Evolutionary conservation across 129 eudicot genomes (phyloP), one percentile per base, ranked within the genome.

Genomic region (Ambrosia trifida): DNA sequence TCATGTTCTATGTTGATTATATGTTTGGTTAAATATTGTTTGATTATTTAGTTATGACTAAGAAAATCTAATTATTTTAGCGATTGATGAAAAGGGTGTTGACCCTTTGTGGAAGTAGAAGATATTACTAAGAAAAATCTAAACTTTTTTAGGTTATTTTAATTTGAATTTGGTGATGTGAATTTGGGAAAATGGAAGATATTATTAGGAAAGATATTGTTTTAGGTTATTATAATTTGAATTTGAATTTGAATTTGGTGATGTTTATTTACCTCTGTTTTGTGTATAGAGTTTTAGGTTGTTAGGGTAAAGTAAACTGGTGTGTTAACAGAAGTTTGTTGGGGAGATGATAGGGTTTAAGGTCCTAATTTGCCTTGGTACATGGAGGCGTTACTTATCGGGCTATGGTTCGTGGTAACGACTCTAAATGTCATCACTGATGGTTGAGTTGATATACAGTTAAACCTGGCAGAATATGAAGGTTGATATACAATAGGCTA

Each of bases 1-100:
- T 70, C 52, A 53, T 69, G 33, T 53, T 70, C 40, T 36, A 36
- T 12, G 53, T 70, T 38, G 35, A 54, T 36, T 64, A 38, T 53
- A 5, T 20, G 12, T 44, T 47, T 13, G 17, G 59, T 52, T 4
- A 36, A 31, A 3, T 4, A 7, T 6, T 38, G 20, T 19, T 11
- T 53, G 20, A 36, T 19, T 50, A 16, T 5, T 50, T 51, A 46
- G 73, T n/a, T 14, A 19, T 49, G 30, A 51, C 32, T 31, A 47
- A 32, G 11, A 4, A 10, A 10, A 17, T 69, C 50, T 35, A 31
- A 31, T 51, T 33, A 51, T 49, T 36, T 13, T 33, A 17, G 13
- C 20, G 51, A 11, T 69, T 17, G 11, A 52, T 52, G 64, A 9
- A 33, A 35, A 69, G 6, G 35, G 19, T 11, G 51, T 19, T 4